Evolutionary conservation across 306 rosid species (phyloP), one percentile per base, ranked within the genome.

Genomic region (Cercis canadensis): DNA sequence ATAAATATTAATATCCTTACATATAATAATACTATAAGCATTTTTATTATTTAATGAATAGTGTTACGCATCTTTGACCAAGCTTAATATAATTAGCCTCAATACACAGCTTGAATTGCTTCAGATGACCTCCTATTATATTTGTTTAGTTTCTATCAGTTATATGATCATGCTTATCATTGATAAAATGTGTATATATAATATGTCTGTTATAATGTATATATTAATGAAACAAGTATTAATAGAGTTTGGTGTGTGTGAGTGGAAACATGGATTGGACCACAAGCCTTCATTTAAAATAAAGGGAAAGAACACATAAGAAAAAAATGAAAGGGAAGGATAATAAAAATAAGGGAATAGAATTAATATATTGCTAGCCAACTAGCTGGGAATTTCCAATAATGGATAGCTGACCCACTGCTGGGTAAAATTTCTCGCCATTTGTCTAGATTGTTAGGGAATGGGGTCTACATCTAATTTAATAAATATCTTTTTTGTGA

Each of bases 221-320:
- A 62, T 24, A 37, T 37, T 1, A 37, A 43, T 65, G 71, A 74
- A 69, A 52, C 50, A 75, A 44, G 75, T 58, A 78, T 68, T 65
- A 74, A 33, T 67, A 36, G 78, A 65, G 44, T 65, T 59, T 39
- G 70, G 31, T 56, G 80, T 60, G 70, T 44, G 75, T 65, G 73
- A 75, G 81, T 71, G 86, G 86, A 83, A 82, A 65, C 81, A 74
- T 74, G 70, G 68, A 59, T 58, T 82, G 86, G 83, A 82, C 87
- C 87, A 78, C 83, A 82, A 60, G 32, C 41, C 65, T 72, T 69
- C 50, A 52, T 74, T 69, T 69, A 69, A 69, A 57, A 43, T 29
- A 82, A 74, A 18, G 56, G 19, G 4, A 46, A 57, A 46, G 29
- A 24, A 24, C 29, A 24, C 29, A 24, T 24, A 1, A n/a, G n/a